Percentiles rank a stretch among this genome's conserved stretches.
These are phyloP conservation scores for Camellia granthamiana DNA, from an alignment of 148 eudicot species.

Conservation along the genomic window DNA sequence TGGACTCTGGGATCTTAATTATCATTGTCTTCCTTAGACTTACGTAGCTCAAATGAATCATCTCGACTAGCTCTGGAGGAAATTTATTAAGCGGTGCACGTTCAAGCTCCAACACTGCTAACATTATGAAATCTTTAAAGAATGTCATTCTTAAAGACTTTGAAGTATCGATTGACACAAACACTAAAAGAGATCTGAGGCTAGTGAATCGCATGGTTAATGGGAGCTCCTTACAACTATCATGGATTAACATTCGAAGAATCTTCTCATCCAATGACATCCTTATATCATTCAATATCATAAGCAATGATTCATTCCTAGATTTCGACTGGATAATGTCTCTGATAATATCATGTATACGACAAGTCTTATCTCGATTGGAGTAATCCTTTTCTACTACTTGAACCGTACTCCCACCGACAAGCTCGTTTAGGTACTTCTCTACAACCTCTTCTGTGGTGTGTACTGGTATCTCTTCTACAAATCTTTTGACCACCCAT, in stretches of 20 bases:
- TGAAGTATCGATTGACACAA: background rate
- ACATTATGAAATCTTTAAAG: conserved; percentile 1
- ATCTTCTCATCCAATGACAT: background rate
- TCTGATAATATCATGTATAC: conserved; percentile 5
- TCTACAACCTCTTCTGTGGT: conserved; percentile 12
- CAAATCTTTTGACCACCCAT: conserved; percentile 11
- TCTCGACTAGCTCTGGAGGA: background rate
- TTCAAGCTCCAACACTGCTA: conserved; percentile 7
- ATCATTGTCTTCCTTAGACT: conserved; percentile 6
- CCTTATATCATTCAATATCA: background rate
- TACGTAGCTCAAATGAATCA: conserved; percentile 5
- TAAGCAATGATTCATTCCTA: background rate
- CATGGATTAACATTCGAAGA: background rate
- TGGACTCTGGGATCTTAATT: conserved; percentile 12
- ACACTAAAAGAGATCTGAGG: background rate
- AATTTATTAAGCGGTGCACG: background rate
- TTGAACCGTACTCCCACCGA: conserved; percentile 11
- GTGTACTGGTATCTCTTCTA: conserved; percentile 8
- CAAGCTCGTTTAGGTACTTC: conserved; percentile 11
- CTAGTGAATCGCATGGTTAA: background rate
- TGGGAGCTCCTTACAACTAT: background rate
- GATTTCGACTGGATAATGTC: conserved; percentile 13
- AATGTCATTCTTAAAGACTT: background rate
- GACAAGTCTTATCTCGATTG: conserved; percentile 6
- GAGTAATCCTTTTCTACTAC: background rate